Base-by-base conservation (phyloP, 2,329 filamentous ascomycete species). In the Phialophora verrucosa region DNA sequence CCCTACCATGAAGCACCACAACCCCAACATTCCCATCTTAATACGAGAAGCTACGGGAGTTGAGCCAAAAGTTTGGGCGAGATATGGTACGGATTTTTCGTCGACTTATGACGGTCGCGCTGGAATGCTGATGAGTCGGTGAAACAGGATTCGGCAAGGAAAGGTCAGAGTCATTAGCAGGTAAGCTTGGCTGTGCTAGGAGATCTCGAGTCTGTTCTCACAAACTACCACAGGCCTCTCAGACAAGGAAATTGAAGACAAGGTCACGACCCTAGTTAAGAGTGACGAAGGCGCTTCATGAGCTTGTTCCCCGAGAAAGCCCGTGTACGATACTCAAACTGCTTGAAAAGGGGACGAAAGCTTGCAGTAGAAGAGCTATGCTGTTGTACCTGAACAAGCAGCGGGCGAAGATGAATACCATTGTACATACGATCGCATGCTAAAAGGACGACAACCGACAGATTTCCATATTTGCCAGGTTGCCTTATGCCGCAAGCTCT, bases 1-100 rank as follows among this genome's bases (percentile, higher is more conserved):
- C 81, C 95, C 95, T 55, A 95, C 91, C 67, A 98, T 99, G 94
- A 99, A 99, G 88, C 96, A 96, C 85, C 91, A 94, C 86, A 99
- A 99, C 84, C 95, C 95, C 64, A 84, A 91, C 80, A 93, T 87
- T 57, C 95, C 95, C 62, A 98, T 99, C 81, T 84, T 99, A 84
- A 89, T 99, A 76, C 91, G 95, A 77, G 95, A 98, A 84, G 95
- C 94, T 61, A 83, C 87, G 73, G 92, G 91, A 76, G 92, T 91
- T 62, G 83, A 91, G 78, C 94, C 95, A 71, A 90, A 88, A 79
- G 88, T 99, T 70, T 98, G 90, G 80, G 93, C 94, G 73, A 87
- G 95, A 88, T 99, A 96, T 78, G 94, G 92, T 96, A 80, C 75
- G 88, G 64, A 54, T 51, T 53, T 59, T 59, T 38, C 11, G 14